Base-by-base conservation (phyloP, 768 basidiomycete species). In the Termitomyces eurrhizus region DNA sequence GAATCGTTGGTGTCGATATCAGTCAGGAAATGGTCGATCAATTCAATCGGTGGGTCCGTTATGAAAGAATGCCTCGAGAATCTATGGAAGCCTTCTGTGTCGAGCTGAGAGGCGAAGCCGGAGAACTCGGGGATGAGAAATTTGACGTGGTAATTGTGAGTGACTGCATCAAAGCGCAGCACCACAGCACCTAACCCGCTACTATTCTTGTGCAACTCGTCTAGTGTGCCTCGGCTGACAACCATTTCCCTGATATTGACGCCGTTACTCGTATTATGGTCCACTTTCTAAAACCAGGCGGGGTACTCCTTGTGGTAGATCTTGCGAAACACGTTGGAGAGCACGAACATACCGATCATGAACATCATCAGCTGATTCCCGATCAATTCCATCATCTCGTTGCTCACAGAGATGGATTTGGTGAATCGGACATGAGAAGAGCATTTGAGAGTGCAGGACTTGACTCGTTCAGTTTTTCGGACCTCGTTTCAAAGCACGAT, bases 81-180 rank as follows among this genome's bases (percentile, higher is more conserved):
- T 86, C 89, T 66, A 88, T 92, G 86, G 76, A 76, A 11, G 87
- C 87, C 1, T 69, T 90, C 35, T 80, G 84, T 60, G 70, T 69
- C 0, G 80, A 81, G 45, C 75, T 85, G 37, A 78, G 80, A 62
- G 80, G 80, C 7, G 69, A 67, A 45, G 77, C 76, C 26, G 75
- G 70, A 2, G 82, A 84, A 63, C 58, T 88, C 8, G 77, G 77
- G 14, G 83, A 79, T 5, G 69, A 71, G 57, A 80, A 78, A 56
- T 93, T 92, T 63, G 89, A 93, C 68, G 78, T 90, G 44, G 75
- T 90, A 59, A 80, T 87, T 7, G 91, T 92, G 68, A 67, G 88
- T 53, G 1, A 29, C 29, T 29, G 29, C 4, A 32, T 55, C 45
- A n/a, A 12, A 41, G 18, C 18, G 8, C 29, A 39, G 14, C 33